Percentiles rank a stretch among this genome's conserved stretches.
Evolutionary conservation across 371 early-diverging fungal species (phyloP).

Genomic region (Mucor lusitanicus): DNA sequence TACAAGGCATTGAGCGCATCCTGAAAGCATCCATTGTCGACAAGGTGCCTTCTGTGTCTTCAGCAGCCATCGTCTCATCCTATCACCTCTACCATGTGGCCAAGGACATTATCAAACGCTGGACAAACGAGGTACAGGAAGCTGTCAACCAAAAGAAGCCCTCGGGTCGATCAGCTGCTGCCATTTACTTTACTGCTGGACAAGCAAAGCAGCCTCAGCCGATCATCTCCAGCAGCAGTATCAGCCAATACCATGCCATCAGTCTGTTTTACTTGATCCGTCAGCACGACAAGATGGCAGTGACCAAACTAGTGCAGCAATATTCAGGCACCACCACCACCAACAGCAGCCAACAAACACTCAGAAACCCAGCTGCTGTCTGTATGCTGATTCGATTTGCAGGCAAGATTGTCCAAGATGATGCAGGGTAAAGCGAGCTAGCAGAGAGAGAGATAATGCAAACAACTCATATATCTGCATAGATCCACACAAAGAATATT

Average conservation of each 20-base stretch:
- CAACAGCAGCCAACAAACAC: conserved; percentile 47
- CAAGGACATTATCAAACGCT: conserved; percentile 84
- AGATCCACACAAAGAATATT: conserved; percentile 68
- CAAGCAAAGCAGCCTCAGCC: conserved; percentile 42
- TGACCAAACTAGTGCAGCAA: conserved; percentile 91
- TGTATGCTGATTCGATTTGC: conserved; percentile 93
- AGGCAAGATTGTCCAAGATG: conserved; percentile 92
- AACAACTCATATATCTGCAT: conserved; percentile 52
- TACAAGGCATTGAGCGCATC: conserved; percentile 94
- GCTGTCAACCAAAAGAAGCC: conserved; percentile 78
- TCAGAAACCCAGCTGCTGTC: conserved; percentile 88
- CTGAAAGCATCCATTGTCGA: conserved; percentile 97
- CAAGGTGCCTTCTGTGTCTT: conserved; percentile 87
- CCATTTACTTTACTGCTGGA: conserved; percentile 58
- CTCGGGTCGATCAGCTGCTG: conserved; percentile 44
- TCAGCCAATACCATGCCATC: conserved; percentile 96
- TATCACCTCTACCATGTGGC: conserved; percentile 82
- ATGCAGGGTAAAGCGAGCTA: conserved; percentile 51
- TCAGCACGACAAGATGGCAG: conserved; percentile 97
- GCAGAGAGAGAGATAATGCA: conserved; percentile 17
- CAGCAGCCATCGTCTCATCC: conserved; percentile 92
- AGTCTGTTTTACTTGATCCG: conserved; percentile 94
- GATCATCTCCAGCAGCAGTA: conserved; percentile 66
- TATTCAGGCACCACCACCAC: conserved; percentile 59
- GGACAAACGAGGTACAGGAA: conserved; percentile 91